These are phyloP conservation scores for Xylariaceae sp. DNA, from an alignment of 2,329 filamentous ascomycete genomes.

Conservation along the genomic window DNA sequence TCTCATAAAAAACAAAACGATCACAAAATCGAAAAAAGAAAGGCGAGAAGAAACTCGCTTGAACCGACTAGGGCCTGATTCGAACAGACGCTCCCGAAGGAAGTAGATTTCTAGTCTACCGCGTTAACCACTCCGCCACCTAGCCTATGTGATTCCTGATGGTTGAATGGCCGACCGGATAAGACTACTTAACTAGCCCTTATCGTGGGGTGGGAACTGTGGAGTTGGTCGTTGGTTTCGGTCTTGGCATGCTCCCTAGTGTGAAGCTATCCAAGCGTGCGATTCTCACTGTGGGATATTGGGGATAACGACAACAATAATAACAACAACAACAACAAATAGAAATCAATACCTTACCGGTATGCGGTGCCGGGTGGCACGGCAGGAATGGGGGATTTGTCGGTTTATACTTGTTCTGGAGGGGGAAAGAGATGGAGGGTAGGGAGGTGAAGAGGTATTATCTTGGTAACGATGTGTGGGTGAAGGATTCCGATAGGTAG, in stretches of 20 bases:
- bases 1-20: neutral
- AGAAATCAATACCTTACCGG: neutral
- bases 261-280: neutral
- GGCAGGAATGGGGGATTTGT: neutral
- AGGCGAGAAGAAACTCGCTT: neutral
- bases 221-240: neutral
- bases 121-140: constrained; percentile 20
- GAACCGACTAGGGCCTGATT: neutral
- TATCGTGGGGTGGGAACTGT: neutral
- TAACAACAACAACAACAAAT: neutral
- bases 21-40: neutral
- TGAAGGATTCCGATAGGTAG: too few relatives aligned
- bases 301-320: neutral
- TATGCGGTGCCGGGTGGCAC: neutral
- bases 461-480: neutral
- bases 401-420: neutral
- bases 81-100: constrained; percentile 3
- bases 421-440: neutral
- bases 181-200: neutral
- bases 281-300: neutral
- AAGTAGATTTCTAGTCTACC: constrained; percentile 13
- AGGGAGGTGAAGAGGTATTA: neutral
- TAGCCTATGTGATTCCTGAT: constrained; percentile 1
- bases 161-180: neutral
- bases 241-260: neutral